A percentile compares a stretch with the other conserved stretches of the same genome.
These are phyloP conservation scores for Thelonectria rubi DNA, from an alignment of 2,329 filamentous ascomycete species.

Conservation along the genomic window DNA sequence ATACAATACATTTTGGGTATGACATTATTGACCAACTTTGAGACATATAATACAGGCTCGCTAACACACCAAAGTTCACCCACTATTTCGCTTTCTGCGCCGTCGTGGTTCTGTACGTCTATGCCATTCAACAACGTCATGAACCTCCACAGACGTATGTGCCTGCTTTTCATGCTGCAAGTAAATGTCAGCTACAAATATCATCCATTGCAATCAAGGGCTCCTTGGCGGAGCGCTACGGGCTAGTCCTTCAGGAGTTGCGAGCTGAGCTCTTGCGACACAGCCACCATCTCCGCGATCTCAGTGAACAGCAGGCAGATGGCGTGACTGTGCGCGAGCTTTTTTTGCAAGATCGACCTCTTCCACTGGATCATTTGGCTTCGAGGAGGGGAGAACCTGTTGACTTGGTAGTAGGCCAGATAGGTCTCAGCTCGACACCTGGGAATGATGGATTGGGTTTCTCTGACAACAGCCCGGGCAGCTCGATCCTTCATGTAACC, in stretches of 20 bases:
- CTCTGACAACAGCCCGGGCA: conserved; percentile 20
- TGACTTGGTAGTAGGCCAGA: not conserved
- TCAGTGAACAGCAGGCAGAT: not conserved
- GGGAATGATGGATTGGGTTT: conserved; percentile 7
- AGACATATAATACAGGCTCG: conserved; percentile 49
- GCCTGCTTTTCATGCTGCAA: conserved; percentile 48
- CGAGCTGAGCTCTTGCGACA: conserved; percentile 39
- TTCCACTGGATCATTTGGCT: not conserved
- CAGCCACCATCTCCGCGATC: conserved; percentile 31
- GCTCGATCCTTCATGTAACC: conserved; percentile 29
- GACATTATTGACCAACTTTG: conserved; percentile 37
- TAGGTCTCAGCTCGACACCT: conserved; percentile 1
- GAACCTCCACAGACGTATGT: conserved; percentile 41
- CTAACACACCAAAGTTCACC: conserved; percentile 21
- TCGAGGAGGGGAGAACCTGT: not conserved
- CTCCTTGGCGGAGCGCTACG: conserved; percentile 53
- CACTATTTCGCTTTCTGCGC: conserved; percentile 58
- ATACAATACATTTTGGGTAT: conserved; percentile 29
- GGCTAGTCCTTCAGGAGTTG: conserved; percentile 52
- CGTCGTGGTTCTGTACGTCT: conserved; percentile 55
- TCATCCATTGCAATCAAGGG: conserved; percentile 48
- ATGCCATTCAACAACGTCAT: conserved; percentile 51
- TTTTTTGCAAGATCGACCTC: not conserved
- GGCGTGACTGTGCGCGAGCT: not conserved
- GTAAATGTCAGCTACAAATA: conserved; percentile 52